Evolutionary conservation across 257 asterid species (phyloP).

Genomic region (Lithospermum erythrorhizon): DNA sequence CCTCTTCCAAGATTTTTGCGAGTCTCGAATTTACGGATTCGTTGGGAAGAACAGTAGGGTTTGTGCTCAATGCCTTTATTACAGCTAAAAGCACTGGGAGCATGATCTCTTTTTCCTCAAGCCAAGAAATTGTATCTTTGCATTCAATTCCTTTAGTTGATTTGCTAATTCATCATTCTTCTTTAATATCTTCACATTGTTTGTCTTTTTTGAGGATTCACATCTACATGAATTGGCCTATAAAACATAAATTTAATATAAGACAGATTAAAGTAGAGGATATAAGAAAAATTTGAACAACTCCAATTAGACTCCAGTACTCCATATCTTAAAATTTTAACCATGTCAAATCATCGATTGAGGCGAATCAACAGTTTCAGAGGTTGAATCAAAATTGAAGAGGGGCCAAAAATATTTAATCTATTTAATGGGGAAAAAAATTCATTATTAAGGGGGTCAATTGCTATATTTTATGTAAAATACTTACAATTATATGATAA

Average conservation of each 20-base stretch:
- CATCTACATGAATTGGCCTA: conserved; percentile 46
- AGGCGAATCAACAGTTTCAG: too few relatives aligned
- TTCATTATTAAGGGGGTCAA: too few relatives aligned
- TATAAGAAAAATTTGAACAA: neutral
- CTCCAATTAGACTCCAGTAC: neutral
- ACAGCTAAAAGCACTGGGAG: conserved; percentile 11
- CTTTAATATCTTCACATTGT: conserved; percentile 31
- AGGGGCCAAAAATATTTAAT: too few relatives aligned
- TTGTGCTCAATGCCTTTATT: conserved; percentile 59
- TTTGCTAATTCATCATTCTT: conserved; percentile 19
- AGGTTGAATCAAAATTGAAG: too few relatives aligned
- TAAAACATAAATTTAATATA: conserved; percentile 2
- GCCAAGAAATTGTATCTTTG: too few relatives aligned
- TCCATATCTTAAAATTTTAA: too few relatives aligned
- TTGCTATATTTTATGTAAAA: too few relatives aligned
- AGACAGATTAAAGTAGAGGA: neutral
- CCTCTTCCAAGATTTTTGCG: conserved; percentile 42
- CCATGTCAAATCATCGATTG: too few relatives aligned
- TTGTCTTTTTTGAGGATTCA: conserved; percentile 36
- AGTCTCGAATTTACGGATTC: conserved; percentile 66
- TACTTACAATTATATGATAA: too few relatives aligned
- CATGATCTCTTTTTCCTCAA: too few relatives aligned
- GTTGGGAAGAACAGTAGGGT: conserved; percentile 53
- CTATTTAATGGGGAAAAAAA: too few relatives aligned
- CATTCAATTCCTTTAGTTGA: too few relatives aligned